Base-by-base conservation (phyloP, 768 basidiomycete genomes). In the Cystofilobasidium bisporidii region DNA sequence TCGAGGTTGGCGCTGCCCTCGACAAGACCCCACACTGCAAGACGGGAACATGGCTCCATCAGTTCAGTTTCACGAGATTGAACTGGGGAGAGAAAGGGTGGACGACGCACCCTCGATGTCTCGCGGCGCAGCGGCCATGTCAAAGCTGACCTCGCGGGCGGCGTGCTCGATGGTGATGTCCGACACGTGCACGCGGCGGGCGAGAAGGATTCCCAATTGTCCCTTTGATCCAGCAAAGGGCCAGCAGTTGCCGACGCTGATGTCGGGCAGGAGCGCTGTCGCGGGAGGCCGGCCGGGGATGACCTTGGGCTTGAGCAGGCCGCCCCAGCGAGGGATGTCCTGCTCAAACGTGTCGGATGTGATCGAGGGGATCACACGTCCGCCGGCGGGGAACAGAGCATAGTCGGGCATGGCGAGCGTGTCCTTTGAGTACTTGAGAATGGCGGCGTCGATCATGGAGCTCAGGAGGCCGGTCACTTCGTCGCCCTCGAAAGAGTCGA, bases 91-190 rank as follows among this genome's bases (percentile, higher is more conserved):
- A 38, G 28, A 32, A 53, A 22, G 18, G 0, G 57, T 17, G 14
- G 32, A 30, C 17, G 36, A 53, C 71, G 75, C 74, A 56, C 94
- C 83, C 72, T 96, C 90, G 84, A 97, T 89, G 50, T 86, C 81
- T 67, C 83, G 80, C 50, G 94, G 94, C 1, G 91, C 90, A 47
- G 85, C 85, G 45, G 85, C 80, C 77, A 89, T 81, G 72, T 93
- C 89, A 74, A 84, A 84, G 8, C 91, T 87, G 48, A 91, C 80
- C 71, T 94, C 92, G 69, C 79, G 81, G 26, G 91, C 81, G 17
- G 91, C 85, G 75, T 99, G 94, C 74, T 98, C 94, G 26, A 89
- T 82, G 14, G 90, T 91, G 61, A 99, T 78, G 71, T 85, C 84
- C 20, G 80, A 78, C 48, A 86, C 80, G 53, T 81, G 80, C 11